Conservation (phyloP, 352 stramenopile genomes). For the Peronosclerospora sorghi region DNA sequence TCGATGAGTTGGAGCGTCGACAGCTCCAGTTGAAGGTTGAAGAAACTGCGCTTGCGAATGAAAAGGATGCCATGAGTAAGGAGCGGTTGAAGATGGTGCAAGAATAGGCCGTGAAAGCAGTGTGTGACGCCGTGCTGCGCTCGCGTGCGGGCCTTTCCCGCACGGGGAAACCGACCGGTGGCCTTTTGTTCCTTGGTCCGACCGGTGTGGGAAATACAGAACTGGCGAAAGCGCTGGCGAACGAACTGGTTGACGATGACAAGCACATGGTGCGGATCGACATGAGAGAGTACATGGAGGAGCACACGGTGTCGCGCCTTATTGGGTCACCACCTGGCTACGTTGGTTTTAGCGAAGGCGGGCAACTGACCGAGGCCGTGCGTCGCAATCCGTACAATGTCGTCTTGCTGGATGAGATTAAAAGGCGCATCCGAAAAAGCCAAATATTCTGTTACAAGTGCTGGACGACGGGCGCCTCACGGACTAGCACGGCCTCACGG, state of each 20-base stretch:
- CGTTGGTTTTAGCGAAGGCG: constrained; percentile 88
- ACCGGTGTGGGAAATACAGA: constrained; percentile 95
- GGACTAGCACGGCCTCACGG: constrained; percentile 90
- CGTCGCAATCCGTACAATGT: constrained; percentile 94
- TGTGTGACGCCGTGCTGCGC: constrained; percentile 87
- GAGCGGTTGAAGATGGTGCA: constrained; percentile 86
- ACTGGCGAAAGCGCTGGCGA: constrained; percentile 90
- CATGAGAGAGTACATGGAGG: constrained; percentile 98
- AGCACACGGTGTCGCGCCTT: constrained; percentile 88
- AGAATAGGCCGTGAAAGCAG: constrained; percentile 83
- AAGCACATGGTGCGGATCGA: constrained; percentile 94
- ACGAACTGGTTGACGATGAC: constrained; percentile 92
- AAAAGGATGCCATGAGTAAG: constrained; percentile 91
- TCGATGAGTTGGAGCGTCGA: constrained; percentile 91
- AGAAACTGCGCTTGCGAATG: constrained; percentile 84
- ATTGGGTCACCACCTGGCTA: constrained; percentile 94
- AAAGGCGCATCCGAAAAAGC: constrained; percentile 93
- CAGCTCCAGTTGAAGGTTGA: constrained; percentile 95
- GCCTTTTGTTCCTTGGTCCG: constrained; percentile 93
- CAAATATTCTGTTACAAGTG: constrained; percentile 95
- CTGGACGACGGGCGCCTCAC: constrained; percentile 97
- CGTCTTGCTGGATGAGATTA: constrained; percentile 95
- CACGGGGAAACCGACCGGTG: constrained; percentile 84
- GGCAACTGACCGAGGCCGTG: constrained; percentile 94
- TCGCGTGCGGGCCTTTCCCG: constrained; percentile 86